Evolutionary conservation across 2,329 filamentous ascomycete species (phyloP).

Genomic region (Calonectria henricotiae): DNA sequence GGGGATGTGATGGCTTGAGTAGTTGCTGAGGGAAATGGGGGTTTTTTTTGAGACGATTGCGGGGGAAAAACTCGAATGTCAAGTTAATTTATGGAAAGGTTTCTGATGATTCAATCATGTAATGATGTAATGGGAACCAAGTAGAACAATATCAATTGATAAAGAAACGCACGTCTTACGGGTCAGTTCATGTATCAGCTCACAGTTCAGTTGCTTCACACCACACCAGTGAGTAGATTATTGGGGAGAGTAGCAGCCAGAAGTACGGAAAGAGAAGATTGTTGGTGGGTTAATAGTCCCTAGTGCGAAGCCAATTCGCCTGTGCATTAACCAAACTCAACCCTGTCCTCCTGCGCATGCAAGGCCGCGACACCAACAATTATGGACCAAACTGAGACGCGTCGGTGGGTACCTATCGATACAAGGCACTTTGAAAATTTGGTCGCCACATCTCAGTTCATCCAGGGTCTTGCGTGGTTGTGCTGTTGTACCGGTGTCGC

Average conservation of each 20-base stretch:
- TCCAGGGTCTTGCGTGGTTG: background rate
- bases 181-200: background rate
- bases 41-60: background rate
- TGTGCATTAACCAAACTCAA: slow-evolving; percentile 5
- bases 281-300: background rate
- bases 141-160: too few relatives aligned
- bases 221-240: background rate
- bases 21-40: background rate
- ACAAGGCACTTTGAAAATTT: background rate
- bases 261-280: background rate
- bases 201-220: background rate
- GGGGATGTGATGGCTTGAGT: background rate
- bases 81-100: background rate
- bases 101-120: background rate
- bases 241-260: background rate
- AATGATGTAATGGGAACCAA: too few relatives aligned
- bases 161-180: background rate
- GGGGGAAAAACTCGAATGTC: background rate
- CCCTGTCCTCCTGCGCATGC: background rate
- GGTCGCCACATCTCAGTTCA: background rate
- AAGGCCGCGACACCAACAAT: slow-evolving; percentile 3
- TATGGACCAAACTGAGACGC: background rate
- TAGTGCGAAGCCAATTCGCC: background rate
- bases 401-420: background rate
- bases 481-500: background rate